phyloP scores from a whole-genome alignment of 306 rosid species.

The Casuarina cunninghamiana region DNA sequence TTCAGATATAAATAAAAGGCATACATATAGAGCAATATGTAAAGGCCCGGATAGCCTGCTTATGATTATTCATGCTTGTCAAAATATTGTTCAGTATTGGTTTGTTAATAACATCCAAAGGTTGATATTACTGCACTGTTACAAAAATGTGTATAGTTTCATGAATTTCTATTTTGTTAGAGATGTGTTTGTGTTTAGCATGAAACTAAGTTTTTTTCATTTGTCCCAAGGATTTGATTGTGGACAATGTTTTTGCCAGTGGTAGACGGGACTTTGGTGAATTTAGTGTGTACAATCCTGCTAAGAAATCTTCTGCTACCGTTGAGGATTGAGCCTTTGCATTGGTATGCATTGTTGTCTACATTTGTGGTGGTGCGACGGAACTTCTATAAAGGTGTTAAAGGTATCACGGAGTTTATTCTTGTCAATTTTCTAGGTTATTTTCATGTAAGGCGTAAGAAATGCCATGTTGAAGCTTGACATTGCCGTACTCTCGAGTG shows the following conservation, averaged over 20 bases:
- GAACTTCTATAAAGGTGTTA: not conserved
- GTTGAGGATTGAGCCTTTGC: conserved; percentile 5
- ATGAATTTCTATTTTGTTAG: not conserved
- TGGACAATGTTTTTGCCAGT: conserved; percentile 66
- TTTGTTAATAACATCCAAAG: too few species aligned
- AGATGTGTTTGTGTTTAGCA: conserved; percentile 5
- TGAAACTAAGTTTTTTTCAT: conserved; percentile 44
- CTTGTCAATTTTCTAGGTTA: not conserved
- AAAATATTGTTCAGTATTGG: too few species aligned
- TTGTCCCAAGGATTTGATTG: conserved; percentile 59
- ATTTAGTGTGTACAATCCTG: conserved; percentile 61
- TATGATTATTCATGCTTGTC: too few species aligned
- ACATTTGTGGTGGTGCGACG: conserved; percentile 1
- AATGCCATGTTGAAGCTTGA: not conserved
- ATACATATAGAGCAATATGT: not conserved
- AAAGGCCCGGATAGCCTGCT: too few species aligned
- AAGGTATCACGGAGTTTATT: not conserved
- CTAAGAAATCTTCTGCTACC: conserved; percentile 30
- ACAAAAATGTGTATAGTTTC: not conserved
- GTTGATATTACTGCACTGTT: too few species aligned
- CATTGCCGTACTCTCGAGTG: not conserved
- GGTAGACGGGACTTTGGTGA: conserved; percentile 91
- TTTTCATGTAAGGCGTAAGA: not conserved
- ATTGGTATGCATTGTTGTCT: conserved; percentile 3
- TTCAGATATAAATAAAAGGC: not conserved